Evolutionary conservation across 1,139 yeast species (phyloP).

Genomic region (Diutina pseudorugosa): DNA sequence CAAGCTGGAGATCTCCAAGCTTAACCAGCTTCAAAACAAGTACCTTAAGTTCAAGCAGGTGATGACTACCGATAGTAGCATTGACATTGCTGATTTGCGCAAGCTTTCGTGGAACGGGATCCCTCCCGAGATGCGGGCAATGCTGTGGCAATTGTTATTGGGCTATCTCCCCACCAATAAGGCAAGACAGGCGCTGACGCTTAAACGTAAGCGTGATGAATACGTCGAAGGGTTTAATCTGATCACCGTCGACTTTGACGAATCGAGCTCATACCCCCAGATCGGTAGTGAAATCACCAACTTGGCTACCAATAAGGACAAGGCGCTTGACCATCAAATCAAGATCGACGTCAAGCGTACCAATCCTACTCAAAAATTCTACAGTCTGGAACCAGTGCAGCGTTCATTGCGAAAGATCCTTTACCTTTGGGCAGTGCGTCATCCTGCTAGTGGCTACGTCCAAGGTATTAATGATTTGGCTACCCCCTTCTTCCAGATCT

Average conservation of each 20-base stretch:
- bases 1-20: slow-evolving; percentile 36
- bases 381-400: slow-evolving; percentile 61
- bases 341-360: slow-evolving; percentile 93
- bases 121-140: slow-evolving; percentile 69
- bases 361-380: slow-evolving; percentile 71
- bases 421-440: slow-evolving; percentile 93
- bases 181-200: slow-evolving; percentile 56
- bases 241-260: slow-evolving; percentile 35
- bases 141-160: slow-evolving; percentile 78
- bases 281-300: slow-evolving; percentile 23
- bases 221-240: slow-evolving; percentile 55
- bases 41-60: slow-evolving; percentile 57
- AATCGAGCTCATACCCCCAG: slow-evolving; percentile 9
- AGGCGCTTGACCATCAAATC: slow-evolving; percentile 88
- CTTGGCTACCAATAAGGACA: slow-evolving; percentile 33
- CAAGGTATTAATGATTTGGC: slow-evolving; percentile 95
- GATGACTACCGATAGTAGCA: slow-evolving; percentile 36
- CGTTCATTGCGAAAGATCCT: slow-evolving; percentile 66
- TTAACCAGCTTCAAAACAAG: slow-evolving; percentile 48
- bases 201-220: slow-evolving; percentile 76
- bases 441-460: slow-evolving; percentile 98
- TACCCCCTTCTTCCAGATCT: slow-evolving; percentile 89
- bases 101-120: slow-evolving; percentile 91
- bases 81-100: slow-evolving; percentile 47
- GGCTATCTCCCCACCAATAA: slow-evolving; percentile 87